A percentile compares a stretch with the other conserved stretches of the same genome.
Conservation (phyloP, 225 moss, liverwort and hornwort genomes). For the Pleurozium schreberi region DNA sequence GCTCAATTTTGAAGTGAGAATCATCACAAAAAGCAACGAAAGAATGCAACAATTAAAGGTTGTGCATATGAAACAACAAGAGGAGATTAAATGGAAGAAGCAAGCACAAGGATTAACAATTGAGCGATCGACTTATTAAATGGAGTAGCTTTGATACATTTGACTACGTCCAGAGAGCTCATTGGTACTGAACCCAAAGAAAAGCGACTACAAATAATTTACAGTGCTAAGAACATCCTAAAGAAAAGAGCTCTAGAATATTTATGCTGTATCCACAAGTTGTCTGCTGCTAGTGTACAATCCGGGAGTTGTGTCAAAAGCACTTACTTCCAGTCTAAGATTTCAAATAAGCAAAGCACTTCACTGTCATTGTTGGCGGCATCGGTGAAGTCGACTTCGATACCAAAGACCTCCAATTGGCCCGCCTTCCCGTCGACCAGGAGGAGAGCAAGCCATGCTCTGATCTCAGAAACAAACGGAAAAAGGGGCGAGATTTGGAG, state of each 20-base stretch:
- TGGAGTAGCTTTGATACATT: background rate
- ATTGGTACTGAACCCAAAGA: background rate
- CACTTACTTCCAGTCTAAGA: constrained; percentile 90
- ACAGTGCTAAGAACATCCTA: constrained; percentile 16
- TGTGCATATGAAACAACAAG: background rate
- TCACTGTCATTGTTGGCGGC: constrained; percentile 74
- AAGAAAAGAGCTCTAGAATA: background rate
- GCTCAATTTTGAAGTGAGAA: background rate
- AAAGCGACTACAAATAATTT: constrained; percentile 17
- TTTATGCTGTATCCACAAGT: constrained; percentile 22
- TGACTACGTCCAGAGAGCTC: background rate
- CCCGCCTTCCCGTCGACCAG: constrained; percentile 44
- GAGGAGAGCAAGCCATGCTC: constrained; percentile 81
- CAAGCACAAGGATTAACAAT: background rate
- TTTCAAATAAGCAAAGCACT: constrained; percentile 75
- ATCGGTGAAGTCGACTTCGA: constrained; percentile 74
- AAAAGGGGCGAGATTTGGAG: constrained; percentile 69
- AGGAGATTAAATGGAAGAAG: background rate
- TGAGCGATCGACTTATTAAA: background rate
- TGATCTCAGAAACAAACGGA: constrained; percentile 72
- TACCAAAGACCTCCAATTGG: constrained; percentile 72
- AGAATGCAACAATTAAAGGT: background rate
- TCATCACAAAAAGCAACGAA: background rate
- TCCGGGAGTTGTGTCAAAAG: constrained; percentile 12
- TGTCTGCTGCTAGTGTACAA: constrained; percentile 30